Evolutionary conservation across 1,284 basidiomycete species (phyloP), one percentile per base, ranked within the genome.

Genomic region (Termitomyces sp.): DNA sequence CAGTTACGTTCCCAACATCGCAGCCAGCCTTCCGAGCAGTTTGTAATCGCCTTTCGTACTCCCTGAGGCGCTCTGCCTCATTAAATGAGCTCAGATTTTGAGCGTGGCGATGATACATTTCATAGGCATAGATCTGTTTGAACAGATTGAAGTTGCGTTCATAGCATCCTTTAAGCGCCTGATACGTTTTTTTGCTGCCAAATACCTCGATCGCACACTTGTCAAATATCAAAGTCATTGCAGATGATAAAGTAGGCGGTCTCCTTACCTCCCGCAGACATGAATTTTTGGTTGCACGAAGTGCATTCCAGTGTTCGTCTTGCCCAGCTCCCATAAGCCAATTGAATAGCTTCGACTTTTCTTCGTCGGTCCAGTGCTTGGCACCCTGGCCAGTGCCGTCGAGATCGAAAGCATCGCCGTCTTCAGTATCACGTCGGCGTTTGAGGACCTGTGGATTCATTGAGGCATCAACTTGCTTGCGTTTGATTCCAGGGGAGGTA

Each of bases 281-380:
- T 9, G 84, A 87, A 60, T 88, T 88, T 70, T 88, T 88, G 11
- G 84, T 84, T 5, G 84, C 83, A 18, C 83, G 77, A 47, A 88
- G 78, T 28, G 81, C 70, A 55, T 81, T 84, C 81, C 86, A 88
- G 56, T 87, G 83, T 14, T 86, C 83, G 62, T 89, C 85, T 60
- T 81, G 77, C n/a, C 74, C 74, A 11, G 67, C 67, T 14, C 78
- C 83, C 79, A 88, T 84, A 49, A 89, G 75, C 86, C 86, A 88
- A 33, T 69, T 77, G 66, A 88, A 88, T 42, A 88, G 70, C 56
- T 76, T 80, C 5, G 82, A 76, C 68, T 87, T 88, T 64, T 88
- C 86, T 13, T 86, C 84, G 63, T 88, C 86, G 0, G 85, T 85
- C 86, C 86, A 88, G 60, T 88, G 86, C 59, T 88, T 87, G 2